phyloP scores from a whole-genome alignment of 495 filamentous ascomycete species.

The Xylaria longipes region DNA sequence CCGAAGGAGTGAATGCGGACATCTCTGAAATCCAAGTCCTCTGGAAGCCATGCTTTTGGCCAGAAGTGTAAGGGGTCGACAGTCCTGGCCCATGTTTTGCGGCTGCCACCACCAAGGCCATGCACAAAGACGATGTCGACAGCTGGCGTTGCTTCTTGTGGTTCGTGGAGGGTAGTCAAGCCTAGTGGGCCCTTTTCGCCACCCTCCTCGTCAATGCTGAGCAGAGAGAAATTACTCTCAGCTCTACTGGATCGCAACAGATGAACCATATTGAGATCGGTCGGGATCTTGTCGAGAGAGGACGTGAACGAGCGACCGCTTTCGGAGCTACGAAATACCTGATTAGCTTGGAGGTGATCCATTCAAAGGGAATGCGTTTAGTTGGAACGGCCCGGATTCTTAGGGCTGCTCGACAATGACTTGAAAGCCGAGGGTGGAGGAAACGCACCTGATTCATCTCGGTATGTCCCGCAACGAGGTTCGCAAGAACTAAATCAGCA shows the following conservation, averaged over 20 bases:
- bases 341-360: slow-evolving; percentile 5
- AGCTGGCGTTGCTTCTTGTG: slow-evolving; percentile 27
- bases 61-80: slow-evolving; percentile 35
- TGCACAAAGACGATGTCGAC: slow-evolving; percentile 50
- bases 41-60: slow-evolving; percentile 41
- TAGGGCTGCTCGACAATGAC: not conserved
- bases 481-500: slow-evolving; percentile 16
- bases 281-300: slow-evolving; percentile 12
- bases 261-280: slow-evolving; percentile 7
- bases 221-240: slow-evolving; percentile 9
- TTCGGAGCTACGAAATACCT: slow-evolving; percentile 10
- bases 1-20: slow-evolving; percentile 41
- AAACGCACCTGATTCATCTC: slow-evolving; percentile 15
- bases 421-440: slow-evolving; percentile 4
- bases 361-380: not conserved
- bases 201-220: slow-evolving; percentile 27
- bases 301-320: slow-evolving; percentile 15
- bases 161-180: slow-evolving; percentile 45
- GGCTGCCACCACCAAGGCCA: slow-evolving; percentile 41
- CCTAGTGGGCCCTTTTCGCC: slow-evolving; percentile 36
- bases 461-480: slow-evolving; percentile 10
- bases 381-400: slow-evolving; percentile 1
- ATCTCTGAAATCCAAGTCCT: slow-evolving; percentile 35
- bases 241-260: slow-evolving; percentile 12
- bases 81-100: slow-evolving; percentile 42